A percentile compares a stretch with the other conserved stretches of the same genome.
These are phyloP conservation scores for Tripterygium wilfordii DNA, from an alignment of 177 flowering plant species.

Conservation along the genomic window DNA sequence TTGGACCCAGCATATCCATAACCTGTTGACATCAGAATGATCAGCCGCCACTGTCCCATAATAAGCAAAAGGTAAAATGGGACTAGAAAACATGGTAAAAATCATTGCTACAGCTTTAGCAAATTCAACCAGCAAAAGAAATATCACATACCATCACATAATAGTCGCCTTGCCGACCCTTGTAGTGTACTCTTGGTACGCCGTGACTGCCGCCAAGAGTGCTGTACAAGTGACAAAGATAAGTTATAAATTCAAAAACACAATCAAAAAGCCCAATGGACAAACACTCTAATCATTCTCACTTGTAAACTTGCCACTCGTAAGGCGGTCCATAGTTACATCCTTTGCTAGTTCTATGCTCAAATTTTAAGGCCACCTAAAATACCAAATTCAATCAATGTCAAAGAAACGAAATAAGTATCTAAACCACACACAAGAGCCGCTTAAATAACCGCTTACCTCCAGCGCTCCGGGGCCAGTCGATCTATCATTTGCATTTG, in stretches of 20 bases:
- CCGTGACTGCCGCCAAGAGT: conserved; percentile 57
- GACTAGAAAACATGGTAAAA: too few relatives aligned
- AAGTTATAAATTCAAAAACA: background rate
- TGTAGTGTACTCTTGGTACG: conserved; percentile 46
- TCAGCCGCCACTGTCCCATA: background rate
- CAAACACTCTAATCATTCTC: conserved; percentile 9
- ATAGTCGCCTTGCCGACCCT: conserved; percentile 55
- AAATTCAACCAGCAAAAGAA: background rate
- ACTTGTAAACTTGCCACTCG: conserved; percentile 63
- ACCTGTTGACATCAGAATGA: conserved; percentile 26
- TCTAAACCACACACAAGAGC: background rate
- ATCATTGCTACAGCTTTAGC: too few relatives aligned
- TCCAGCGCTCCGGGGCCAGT: conserved; percentile 39
- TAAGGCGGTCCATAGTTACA: conserved; percentile 54
- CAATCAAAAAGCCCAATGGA: background rate
- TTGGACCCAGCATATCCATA: conserved; percentile 68
- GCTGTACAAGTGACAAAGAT: conserved; percentile 19
- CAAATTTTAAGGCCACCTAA: conserved; percentile 56
- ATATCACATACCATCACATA: conserved; percentile 45
- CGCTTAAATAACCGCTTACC: conserved; percentile 10
- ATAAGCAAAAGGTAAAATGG: background rate
- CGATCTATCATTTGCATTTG: conserved; percentile 24
- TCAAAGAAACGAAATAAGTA: background rate
- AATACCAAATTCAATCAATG: background rate
- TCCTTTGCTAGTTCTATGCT: conserved; percentile 55